phyloP scores from a whole-genome alignment of 192 early-diverging fungal genomes.

The Backusella macrospora region DNA sequence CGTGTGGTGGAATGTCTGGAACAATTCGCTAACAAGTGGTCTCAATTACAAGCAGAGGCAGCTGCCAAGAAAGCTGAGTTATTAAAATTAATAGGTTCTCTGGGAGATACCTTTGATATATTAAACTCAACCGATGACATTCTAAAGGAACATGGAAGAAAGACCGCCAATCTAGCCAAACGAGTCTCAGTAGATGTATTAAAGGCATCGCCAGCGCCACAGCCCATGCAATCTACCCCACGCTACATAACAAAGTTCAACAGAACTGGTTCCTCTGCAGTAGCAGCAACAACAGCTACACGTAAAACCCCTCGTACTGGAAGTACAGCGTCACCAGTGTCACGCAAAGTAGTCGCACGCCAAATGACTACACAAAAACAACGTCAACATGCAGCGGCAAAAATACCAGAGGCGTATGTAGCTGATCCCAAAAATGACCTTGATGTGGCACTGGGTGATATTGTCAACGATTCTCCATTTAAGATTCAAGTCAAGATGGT shows the following conservation, averaged over 20 bases:
- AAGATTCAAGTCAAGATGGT: constrained; percentile 52
- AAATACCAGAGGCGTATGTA: constrained; percentile 36
- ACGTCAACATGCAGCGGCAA: background rate
- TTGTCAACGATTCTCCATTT: constrained; percentile 63
- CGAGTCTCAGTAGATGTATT: background rate
- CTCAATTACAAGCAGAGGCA: constrained; percentile 46
- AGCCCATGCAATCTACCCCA: constrained; percentile 20
- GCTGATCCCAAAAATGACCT: constrained; percentile 58
- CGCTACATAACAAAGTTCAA: constrained; percentile 13
- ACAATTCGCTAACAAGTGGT: constrained; percentile 50
- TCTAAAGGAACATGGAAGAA: constrained; percentile 18
- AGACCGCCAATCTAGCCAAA: constrained; percentile 11
- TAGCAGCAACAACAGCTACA: background rate
- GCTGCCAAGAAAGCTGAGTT: constrained; percentile 48
- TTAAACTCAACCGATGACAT: constrained; percentile 1
- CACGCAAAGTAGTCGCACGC: constrained; percentile 3
- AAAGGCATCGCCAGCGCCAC: constrained; percentile 6
- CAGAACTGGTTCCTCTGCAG: background rate
- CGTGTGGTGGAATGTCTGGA: constrained; percentile 47
- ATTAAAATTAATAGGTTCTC: constrained; percentile 24
- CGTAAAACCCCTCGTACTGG: constrained; percentile 1
- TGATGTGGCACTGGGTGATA: constrained; percentile 60
- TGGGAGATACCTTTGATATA: constrained; percentile 26
- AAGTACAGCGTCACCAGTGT: constrained; percentile 11
- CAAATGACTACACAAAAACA: background rate